A percentile compares a stretch with the other conserved stretches of the same genome.
phyloP scores from a whole-genome alignment of 148 eudicot genomes.

The Rhododendron mucronatum region DNA sequence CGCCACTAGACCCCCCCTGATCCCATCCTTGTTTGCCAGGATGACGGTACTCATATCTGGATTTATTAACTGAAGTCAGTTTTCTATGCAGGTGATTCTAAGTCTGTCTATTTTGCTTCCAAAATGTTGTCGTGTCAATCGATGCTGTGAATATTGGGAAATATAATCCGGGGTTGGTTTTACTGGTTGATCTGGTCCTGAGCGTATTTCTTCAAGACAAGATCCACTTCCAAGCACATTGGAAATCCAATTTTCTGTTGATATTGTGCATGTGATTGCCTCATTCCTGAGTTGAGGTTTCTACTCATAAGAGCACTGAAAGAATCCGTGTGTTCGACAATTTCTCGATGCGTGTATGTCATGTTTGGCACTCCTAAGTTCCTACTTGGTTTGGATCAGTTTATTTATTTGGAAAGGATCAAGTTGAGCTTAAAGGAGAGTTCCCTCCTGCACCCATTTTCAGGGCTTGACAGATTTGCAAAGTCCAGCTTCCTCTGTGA shows the following conservation, averaged over 20 bases:
- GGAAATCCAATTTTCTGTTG: not conserved
- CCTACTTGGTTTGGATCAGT: conserved; percentile 3
- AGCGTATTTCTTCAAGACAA: not conserved
- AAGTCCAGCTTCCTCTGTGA: not conserved
- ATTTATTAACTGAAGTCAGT: not conserved
- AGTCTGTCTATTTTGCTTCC: conserved; percentile 52
- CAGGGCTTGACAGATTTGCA: not conserved
- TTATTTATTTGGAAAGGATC: not conserved
- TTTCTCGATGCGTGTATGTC: not conserved
- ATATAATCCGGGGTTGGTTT: not conserved
- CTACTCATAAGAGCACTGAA: not conserved
- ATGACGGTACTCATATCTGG: not conserved
- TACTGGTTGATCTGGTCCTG: not conserved
- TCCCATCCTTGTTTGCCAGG: not conserved
- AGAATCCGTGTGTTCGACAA: not conserved
- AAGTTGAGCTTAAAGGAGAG: not conserved
- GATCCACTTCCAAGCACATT: not conserved
- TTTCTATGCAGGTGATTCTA: conserved; percentile 68
- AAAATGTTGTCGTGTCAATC: conserved; percentile 56
- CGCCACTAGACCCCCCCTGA: too few relatives aligned
- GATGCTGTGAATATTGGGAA: conserved; percentile 21
- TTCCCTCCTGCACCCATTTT: not conserved
- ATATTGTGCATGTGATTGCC: not conserved
- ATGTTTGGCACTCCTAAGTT: not conserved
- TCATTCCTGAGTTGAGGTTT: not conserved